Conservation (phyloP, 1,284 basidiomycete genomes). For the Gymnopus androsaceus region DNA sequence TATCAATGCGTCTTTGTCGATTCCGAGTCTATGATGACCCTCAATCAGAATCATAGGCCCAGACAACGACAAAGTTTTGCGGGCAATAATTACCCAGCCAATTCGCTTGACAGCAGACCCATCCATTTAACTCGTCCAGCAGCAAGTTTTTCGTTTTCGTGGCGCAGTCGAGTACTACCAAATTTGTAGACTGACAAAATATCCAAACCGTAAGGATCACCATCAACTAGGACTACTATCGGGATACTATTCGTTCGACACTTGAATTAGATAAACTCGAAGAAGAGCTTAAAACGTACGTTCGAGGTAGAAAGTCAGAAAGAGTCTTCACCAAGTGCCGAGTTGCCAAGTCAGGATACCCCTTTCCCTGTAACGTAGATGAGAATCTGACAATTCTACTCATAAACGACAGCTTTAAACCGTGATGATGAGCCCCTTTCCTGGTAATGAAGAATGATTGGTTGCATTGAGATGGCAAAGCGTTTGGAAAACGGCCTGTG, state of each 20-base stretch:
- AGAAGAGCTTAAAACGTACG: background rate
- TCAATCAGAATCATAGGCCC: background rate
- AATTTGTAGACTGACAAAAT: conserved; percentile 85
- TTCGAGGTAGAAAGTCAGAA: conserved; percentile 59
- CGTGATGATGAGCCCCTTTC: conserved; percentile 71
- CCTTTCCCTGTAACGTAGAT: conserved; percentile 71
- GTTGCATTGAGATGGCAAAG: conserved; percentile 62
- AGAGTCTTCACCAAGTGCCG: conserved; percentile 77
- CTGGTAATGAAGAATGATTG: conserved; percentile 48
- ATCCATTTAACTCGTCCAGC: conserved; percentile 75
- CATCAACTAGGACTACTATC: conserved; percentile 82
- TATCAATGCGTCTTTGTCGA: conserved; percentile 63
- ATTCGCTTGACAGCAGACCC: conserved; percentile 74
- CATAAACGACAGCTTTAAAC: conserved; percentile 34
- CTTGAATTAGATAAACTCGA: background rate
- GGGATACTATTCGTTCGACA: conserved; percentile 56
- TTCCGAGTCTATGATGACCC: conserved; percentile 49
- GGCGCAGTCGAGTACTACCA: conserved; percentile 62
- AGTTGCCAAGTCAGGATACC: conserved; percentile 90
- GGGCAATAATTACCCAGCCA: conserved; percentile 47
- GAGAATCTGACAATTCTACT: conserved; percentile 1
- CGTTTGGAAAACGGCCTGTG: conserved; percentile 86
- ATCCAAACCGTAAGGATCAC: conserved; percentile 87
- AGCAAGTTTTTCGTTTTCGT: conserved; percentile 65
- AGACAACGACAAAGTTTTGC: background rate